Evolutionary conservation across 2,329 filamentous ascomycete species (phyloP).

Genomic region (Ascochyta viciae-villosae): DNA sequence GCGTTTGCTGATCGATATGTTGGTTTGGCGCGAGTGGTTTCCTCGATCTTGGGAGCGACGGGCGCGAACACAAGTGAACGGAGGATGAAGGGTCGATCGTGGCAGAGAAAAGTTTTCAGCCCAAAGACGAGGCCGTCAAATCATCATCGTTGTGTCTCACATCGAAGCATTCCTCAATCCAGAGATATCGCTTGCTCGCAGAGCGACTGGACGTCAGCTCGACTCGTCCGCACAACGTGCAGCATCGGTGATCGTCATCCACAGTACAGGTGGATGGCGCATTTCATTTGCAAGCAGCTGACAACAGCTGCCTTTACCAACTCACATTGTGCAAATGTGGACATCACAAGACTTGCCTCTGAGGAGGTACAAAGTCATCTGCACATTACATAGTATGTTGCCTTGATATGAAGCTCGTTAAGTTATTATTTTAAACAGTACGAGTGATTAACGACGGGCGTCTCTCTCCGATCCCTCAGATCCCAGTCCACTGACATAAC

Average conservation of each 20-base stretch:
- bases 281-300: no score
- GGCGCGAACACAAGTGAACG: neutral
- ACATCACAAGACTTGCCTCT: neutral
- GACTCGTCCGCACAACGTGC: neutral
- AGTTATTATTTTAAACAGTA: slow-evolving; percentile 47
- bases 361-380: neutral
- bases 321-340: neutral
- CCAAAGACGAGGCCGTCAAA: neutral
- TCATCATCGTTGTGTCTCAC: neutral
- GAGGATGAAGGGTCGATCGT: neutral
- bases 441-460: slow-evolving; percentile 63
- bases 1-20: neutral
- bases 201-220: neutral
- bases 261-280: no score
- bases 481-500: slow-evolving; percentile 50
- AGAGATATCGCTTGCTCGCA: neutral
- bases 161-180: neutral
- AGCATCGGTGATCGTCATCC: neutral
- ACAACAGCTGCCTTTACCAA: neutral
- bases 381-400: slow-evolving; percentile 45
- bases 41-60: neutral
- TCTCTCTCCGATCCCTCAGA: slow-evolving; percentile 55
- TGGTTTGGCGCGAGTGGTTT: neutral
- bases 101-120: slow-evolving; percentile 23
- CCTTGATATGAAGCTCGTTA: slow-evolving; percentile 63